These are phyloP conservation scores for Hypoxylon sp. DNA, from an alignment of 2,329 filamentous ascomycete genomes.

Conservation along the genomic window DNA sequence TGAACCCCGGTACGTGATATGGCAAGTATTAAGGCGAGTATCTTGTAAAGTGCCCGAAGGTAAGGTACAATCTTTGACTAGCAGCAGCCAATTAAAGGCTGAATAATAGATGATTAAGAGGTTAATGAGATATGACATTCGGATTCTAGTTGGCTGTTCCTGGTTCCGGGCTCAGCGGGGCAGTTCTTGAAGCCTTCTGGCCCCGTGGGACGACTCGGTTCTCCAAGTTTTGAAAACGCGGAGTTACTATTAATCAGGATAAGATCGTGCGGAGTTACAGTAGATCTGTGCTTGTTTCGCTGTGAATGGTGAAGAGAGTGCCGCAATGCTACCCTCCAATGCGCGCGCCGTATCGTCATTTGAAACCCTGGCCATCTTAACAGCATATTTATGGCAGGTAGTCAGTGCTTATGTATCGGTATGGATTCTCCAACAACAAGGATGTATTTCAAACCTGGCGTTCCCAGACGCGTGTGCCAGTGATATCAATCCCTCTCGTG, in stretches of 20 bases:
- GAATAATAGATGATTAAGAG: not conserved
- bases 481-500: constrained; percentile 6
- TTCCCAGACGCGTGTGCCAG: not conserved
- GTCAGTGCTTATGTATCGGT: constrained; percentile 37
- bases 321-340: constrained; percentile 33
- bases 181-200: constrained; percentile 10
- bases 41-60: not conserved
- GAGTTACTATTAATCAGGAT: constrained; percentile 31
- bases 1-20: not conserved
- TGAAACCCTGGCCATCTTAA: constrained; percentile 24
- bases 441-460: constrained; percentile 24
- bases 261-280: constrained; percentile 29
- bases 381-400: constrained; percentile 18
- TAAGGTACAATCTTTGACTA: not conserved
- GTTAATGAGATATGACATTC: not conserved
- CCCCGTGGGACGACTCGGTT: constrained; percentile 17
- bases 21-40: constrained; percentile 17
- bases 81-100: constrained; percentile 5
- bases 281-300: constrained; percentile 24
- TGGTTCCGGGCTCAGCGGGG: constrained; percentile 14
- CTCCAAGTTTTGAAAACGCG: constrained; percentile 34
- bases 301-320: constrained; percentile 11
- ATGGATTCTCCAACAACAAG: constrained; percentile 26
- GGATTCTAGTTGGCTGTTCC: constrained; percentile 3
- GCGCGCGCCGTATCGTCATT: constrained; percentile 24